phyloP scores from a whole-genome alignment of 2,329 filamentous ascomycete genomes.

The Monilinia polystroma region DNA sequence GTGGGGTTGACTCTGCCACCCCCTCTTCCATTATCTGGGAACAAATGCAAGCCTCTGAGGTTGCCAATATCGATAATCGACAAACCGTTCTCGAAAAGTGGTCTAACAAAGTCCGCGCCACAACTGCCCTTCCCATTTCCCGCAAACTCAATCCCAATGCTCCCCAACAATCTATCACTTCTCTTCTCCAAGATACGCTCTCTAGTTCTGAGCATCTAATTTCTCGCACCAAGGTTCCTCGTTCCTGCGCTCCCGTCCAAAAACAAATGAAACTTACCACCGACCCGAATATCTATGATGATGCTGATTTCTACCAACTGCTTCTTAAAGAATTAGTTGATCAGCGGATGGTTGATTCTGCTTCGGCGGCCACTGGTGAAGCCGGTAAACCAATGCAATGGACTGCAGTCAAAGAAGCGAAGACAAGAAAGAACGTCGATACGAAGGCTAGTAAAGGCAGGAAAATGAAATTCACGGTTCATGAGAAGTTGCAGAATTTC shows the following conservation, averaged over 20 bases:
- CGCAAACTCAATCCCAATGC: slow-evolving; percentile 56
- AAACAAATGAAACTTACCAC: slow-evolving; percentile 56
- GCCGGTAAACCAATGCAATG: slow-evolving; percentile 50
- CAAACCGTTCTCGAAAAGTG: slow-evolving; percentile 81
- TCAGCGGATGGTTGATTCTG: slow-evolving; percentile 72
- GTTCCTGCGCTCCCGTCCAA: slow-evolving; percentile 75
- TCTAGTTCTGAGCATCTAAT: slow-evolving; percentile 64
- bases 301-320: slow-evolving; percentile 91
- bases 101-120: slow-evolving; percentile 73
- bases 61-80: slow-evolving; percentile 57
- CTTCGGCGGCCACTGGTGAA: slow-evolving; percentile 42
- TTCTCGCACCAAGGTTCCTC: slow-evolving; percentile 66
- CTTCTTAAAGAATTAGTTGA: slow-evolving; percentile 92
- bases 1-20: slow-evolving; percentile 52
- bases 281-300: slow-evolving; percentile 75
- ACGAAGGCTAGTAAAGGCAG: slow-evolving; percentile 93
- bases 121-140: slow-evolving; percentile 55
- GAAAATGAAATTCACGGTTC: slow-evolving; percentile 90
- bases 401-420: slow-evolving; percentile 71
- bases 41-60: slow-evolving; percentile 66
- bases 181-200: slow-evolving; percentile 67
- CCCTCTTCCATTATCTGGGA: slow-evolving; percentile 69
- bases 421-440: slow-evolving; percentile 80
- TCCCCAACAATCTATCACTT: slow-evolving; percentile 61
- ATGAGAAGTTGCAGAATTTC: slow-evolving; percentile 97